Evolutionary conservation across 1,139 yeast species (phyloP).

Genomic region (Saccharomyces pastorianus): DNA sequence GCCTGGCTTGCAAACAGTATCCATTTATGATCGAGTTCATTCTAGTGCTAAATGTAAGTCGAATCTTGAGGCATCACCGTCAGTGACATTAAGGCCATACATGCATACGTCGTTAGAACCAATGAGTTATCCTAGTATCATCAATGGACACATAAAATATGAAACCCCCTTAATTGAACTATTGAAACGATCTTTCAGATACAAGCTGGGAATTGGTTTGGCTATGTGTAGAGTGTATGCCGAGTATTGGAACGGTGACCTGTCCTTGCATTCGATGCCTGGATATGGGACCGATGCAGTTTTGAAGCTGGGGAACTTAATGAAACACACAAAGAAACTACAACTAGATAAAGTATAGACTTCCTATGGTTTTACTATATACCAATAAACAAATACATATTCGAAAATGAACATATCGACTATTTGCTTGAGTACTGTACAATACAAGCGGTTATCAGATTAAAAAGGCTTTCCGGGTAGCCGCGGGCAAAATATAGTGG

Average conservation of each 20-base stretch:
- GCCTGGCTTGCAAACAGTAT: conserved; percentile 43
- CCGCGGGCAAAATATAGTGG: background rate
- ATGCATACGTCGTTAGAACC: conserved; percentile 36
- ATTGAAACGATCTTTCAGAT: conserved; percentile 63
- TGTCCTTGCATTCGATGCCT: conserved; percentile 72
- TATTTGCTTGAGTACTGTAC: background rate
- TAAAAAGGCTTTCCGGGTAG: background rate
- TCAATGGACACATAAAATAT: conserved; percentile 15
- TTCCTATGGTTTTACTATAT: background rate
- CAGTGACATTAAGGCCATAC: conserved; percentile 13
- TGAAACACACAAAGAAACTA: conserved; percentile 53
- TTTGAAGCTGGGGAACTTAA: conserved; percentile 67
- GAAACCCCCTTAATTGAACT: conserved; percentile 44
- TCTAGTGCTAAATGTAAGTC: conserved; percentile 6
- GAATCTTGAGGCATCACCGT: background rate
- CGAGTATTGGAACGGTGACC: conserved; percentile 91
- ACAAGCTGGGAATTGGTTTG: conserved; percentile 75
- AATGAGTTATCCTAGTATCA: conserved; percentile 27
- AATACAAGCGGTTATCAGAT: background rate
- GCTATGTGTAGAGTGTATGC: conserved; percentile 90
- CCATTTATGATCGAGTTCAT: conserved; percentile 27
- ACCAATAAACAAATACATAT: background rate
- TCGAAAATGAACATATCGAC: background rate
- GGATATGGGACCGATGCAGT: conserved; percentile 91
- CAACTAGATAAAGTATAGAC: conserved; percentile 65